Evolutionary conservation across 192 early-diverging fungal genomes (phyloP).

Genomic region (Coemansia sp.): DNA sequence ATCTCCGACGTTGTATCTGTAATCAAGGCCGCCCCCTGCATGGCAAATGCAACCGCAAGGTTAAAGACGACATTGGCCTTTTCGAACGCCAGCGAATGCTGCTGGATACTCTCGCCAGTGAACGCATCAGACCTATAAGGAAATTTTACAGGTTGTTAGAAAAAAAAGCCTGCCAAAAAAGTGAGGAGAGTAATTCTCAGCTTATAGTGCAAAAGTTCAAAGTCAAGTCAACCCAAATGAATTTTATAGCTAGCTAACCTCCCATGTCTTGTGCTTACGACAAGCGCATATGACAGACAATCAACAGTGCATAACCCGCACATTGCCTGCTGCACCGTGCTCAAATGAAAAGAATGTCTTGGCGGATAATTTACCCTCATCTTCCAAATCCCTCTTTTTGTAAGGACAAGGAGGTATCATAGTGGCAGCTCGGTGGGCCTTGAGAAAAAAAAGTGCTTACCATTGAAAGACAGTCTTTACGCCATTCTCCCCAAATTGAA

Average conservation of each 20-base stretch:
- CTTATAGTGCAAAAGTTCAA: too few species aligned
- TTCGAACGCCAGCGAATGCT: conserved; percentile 94
- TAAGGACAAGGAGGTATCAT: too few species aligned
- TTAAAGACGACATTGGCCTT: conserved; percentile 96
- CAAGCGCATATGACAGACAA: not conserved
- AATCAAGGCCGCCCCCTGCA: conserved; percentile 43
- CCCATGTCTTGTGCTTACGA: too few species aligned
- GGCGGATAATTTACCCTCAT: conserved; percentile 8
- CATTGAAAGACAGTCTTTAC: conserved; percentile 89
- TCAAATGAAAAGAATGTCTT: not conserved
- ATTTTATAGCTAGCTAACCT: too few species aligned
- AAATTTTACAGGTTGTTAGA: conserved; percentile 14
- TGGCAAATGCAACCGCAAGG: conserved; percentile 75
- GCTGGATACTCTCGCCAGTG: conserved; percentile 69
- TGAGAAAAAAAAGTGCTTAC: conserved; percentile 51
- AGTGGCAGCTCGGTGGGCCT: too few species aligned
- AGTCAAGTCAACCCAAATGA: too few species aligned
- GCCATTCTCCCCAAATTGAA: conserved; percentile 89
- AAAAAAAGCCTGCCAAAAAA: too few species aligned
- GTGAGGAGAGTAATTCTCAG: too few species aligned
- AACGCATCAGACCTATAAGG: conserved; percentile 75
- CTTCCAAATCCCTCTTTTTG: not conserved
- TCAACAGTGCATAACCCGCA: not conserved
- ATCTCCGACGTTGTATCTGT: conserved; percentile 52
- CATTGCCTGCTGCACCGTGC: conserved; percentile 2